Evolutionary conservation across 2,329 filamentous ascomycete genomes (phyloP).

Genomic region (Penicillium fuscoglaucum): DNA sequence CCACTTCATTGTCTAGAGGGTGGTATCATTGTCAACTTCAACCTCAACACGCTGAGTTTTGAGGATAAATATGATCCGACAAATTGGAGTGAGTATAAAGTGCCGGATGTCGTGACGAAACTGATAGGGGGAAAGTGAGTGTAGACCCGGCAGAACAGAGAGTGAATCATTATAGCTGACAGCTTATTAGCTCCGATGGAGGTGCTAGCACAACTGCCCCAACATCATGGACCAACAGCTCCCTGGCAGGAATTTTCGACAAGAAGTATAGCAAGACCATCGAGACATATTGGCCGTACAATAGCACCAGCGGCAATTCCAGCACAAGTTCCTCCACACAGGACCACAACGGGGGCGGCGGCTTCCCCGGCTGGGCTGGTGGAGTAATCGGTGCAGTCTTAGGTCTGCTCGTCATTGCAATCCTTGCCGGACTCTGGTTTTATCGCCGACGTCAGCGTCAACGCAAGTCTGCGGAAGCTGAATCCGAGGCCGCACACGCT

Average conservation of each 20-base stretch:
- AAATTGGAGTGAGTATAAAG: conserved; percentile 18
- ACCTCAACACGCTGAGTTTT: conserved; percentile 22
- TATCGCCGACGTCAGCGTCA: conserved; percentile 16
- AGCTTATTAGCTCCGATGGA: conserved; percentile 31
- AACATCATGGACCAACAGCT: conserved; percentile 49
- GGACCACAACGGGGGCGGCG: conserved; percentile 19
- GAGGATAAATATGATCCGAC: conserved; percentile 17
- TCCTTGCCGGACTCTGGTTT: conserved; percentile 18
- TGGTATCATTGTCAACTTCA: conserved; percentile 20
- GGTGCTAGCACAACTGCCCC: conserved; percentile 32
- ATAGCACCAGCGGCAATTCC: conserved; percentile 5
- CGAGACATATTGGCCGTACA: conserved; percentile 62
- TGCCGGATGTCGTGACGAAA: conserved; percentile 24
- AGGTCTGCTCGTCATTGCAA: conserved; percentile 21
- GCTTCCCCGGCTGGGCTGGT: conserved; percentile 58
- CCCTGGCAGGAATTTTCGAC: conserved; percentile 56
- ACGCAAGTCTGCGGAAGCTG: neutral
- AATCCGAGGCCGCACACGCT: neutral
- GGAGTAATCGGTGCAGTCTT: conserved; percentile 49
- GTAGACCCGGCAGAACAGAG: accelerated
- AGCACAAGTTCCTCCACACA: conserved; percentile 18
- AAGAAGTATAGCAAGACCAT: conserved; percentile 58
- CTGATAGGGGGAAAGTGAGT: conserved; percentile 41
- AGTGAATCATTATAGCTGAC: neutral
- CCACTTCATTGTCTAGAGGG: conserved; percentile 15